A percentile compares a stretch with the other conserved stretches of the same genome.
Conservation (phyloP, 73 alveolate species). For the Paramecium primaurelia region DNA sequence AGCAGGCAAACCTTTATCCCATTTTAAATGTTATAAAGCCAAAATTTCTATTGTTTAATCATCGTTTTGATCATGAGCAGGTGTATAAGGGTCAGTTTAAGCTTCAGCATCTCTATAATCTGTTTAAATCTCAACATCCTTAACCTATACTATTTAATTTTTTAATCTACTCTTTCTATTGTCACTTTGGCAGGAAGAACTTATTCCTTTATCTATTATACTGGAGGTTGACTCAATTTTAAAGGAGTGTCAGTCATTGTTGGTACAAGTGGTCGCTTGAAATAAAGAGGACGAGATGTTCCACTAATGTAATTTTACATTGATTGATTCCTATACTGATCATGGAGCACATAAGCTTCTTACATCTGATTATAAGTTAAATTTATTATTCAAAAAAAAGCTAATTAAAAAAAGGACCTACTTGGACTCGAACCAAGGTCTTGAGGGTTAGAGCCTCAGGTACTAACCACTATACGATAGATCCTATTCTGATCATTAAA, state of each 20-base stretch:
- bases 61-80: slow-evolving; percentile 83
- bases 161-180: slow-evolving; percentile 31
- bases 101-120: slow-evolving; percentile 95
- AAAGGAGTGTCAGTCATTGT: slow-evolving; percentile 59
- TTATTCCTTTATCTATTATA: slow-evolving; percentile 18
- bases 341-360: slow-evolving; percentile 21
- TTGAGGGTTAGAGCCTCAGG: slow-evolving; percentile 38
- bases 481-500: neutral
- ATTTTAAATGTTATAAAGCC: slow-evolving; percentile 85
- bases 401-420: neutral
- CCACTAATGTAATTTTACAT: slow-evolving; percentile 7
- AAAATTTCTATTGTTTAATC: slow-evolving; percentile 95
- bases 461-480: slow-evolving; percentile 50
- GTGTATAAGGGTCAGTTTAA: slow-evolving; percentile 97
- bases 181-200: slow-evolving; percentile 41
- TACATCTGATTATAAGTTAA: neutral
- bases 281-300: slow-evolving; percentile 56
- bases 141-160: slow-evolving; percentile 53
- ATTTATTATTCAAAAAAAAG: neutral
- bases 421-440: slow-evolving; percentile 44
- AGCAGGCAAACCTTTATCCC: slow-evolving; percentile 97
- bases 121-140: slow-evolving; percentile 71
- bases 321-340: neutral
- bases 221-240: slow-evolving; percentile 52
- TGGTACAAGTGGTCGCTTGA: slow-evolving; percentile 70